Evolutionary conservation across 2,329 filamentous ascomycete species (phyloP), one percentile per base, ranked within the genome.

Genomic region (Aspergillus japonicus): DNA sequence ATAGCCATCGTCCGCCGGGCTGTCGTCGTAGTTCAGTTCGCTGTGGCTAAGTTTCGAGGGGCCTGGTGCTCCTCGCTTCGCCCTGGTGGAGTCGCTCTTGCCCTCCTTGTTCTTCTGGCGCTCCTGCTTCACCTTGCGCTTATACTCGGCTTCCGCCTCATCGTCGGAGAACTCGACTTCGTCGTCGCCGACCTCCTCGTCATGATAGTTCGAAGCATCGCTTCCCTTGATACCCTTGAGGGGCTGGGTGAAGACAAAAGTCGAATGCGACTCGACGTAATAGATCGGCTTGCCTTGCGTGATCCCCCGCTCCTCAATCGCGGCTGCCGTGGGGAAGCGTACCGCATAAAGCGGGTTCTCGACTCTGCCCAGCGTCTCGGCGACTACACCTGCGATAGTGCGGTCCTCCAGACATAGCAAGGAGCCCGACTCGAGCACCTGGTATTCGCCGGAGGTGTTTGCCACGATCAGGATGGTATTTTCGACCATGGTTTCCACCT

Each of bases 161-260:
- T 99, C 95, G 67, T 99, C 95, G 0, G 94, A 97, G 74, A 98
- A 98, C 72, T 98, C 95, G 67, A 92, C 85, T 73, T 98, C 94
- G 42, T 96, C 91, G 33, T 90, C 89, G 16, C 80, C 87, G 7
- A 92, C 84, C 77, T 98, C 94, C 74, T 99, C 95, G 67, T 98
- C 95, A 75, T 96, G 90, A 57, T 96, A 83, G 72, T 98, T 98
- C 54, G 92, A 96, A 8, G 95, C 94, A 75, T 99, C 95, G 10
- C 92, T 95, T 61, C 92, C 92, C 78, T 96, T 98, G 69, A 89
- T 73, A 55, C 82, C 84, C 75, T 89, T 90, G 59, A 98, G 80
- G 6, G 89, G 87, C 73, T 95, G 85, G 0, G 94, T 97, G 71
- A 96, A 95, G 57, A 96, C 91, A 68, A 89, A 96, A 0, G 84